A percentile compares a stretch with the other conserved stretches of the same genome.
These are phyloP conservation scores for Cladophialophora immunda DNA, from an alignment of 2,329 filamentous ascomycete genomes.

Conservation along the genomic window DNA sequence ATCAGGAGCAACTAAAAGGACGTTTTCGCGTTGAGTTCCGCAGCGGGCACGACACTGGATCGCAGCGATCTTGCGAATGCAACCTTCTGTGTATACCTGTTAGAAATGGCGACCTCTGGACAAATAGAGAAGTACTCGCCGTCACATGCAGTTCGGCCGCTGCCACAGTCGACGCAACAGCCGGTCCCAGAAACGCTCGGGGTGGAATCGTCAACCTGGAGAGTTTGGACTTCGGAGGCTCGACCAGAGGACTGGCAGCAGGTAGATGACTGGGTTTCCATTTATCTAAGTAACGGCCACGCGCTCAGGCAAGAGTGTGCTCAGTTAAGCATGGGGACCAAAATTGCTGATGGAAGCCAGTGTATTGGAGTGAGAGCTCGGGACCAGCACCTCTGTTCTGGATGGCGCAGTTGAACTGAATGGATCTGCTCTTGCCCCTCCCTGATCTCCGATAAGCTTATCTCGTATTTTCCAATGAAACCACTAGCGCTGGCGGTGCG, in stretches of 20 bases:
- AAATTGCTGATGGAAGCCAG: background rate
- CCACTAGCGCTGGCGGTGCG: too few relatives aligned
- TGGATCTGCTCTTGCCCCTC: too few relatives aligned
- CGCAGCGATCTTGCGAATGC: background rate
- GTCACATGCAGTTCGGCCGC: background rate
- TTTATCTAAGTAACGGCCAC: background rate
- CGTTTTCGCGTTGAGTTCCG: background rate
- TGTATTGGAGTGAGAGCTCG: too few relatives aligned
- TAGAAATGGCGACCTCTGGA: background rate
- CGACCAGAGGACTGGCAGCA: background rate
- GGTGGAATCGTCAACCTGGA: background rate
- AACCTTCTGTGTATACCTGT: background rate
- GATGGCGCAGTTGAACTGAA: too few relatives aligned
- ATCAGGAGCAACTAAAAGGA: background rate
- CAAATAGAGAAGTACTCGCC: background rate
- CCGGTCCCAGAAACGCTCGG: background rate
- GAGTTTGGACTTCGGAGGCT: background rate
- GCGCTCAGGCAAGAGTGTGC: background rate
- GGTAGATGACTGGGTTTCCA: too few relatives aligned
- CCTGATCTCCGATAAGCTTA: too few relatives aligned
- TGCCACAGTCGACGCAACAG: slow-evolving; percentile 1
- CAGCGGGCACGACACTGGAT: background rate
- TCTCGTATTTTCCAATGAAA: too few relatives aligned
- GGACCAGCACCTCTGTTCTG: too few relatives aligned
- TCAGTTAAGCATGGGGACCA: background rate